Percentiles rank a stretch among this genome's conserved stretches.
These are phyloP conservation scores for Dictyostelium intermedium DNA, from an alignment of 78 protist species.

Conservation along the genomic window DNA sequence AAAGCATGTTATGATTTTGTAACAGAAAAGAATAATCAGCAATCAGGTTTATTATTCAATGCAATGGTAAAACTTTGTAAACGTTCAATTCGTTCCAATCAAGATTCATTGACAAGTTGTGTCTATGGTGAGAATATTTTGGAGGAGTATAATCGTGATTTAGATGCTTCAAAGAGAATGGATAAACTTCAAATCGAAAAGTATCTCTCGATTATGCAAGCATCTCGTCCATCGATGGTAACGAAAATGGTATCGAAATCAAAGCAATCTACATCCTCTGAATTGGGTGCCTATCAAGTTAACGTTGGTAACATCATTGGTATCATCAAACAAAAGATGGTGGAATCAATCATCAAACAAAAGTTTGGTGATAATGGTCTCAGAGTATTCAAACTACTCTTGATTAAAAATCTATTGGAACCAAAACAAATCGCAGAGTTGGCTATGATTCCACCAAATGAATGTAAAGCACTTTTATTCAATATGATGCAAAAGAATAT, in stretches of 20 bases:
- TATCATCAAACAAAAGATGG: slow-evolving; percentile 55
- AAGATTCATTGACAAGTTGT: background rate
- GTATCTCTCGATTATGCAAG: slow-evolving; percentile 47
- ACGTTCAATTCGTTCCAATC: slow-evolving; percentile 28
- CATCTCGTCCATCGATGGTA: slow-evolving; percentile 55
- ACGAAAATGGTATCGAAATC: slow-evolving; percentile 38
- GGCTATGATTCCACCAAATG: slow-evolving; percentile 66
- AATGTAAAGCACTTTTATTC: slow-evolving; percentile 18
- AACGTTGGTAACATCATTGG: slow-evolving; percentile 36
- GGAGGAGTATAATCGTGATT: slow-evolving; percentile 4
- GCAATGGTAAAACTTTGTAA: slow-evolving; percentile 52
- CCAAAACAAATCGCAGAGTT: slow-evolving; percentile 65
- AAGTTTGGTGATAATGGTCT: slow-evolving; percentile 44
- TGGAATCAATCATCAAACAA: slow-evolving; percentile 67
- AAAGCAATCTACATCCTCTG: background rate
- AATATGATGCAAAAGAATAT: slow-evolving; percentile 52
- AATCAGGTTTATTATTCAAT: slow-evolving; percentile 17
- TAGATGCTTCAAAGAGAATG: background rate
- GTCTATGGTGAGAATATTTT: slow-evolving; percentile 33
- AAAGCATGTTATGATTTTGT: slow-evolving; percentile 67
- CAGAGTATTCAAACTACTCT: slow-evolving; percentile 46
- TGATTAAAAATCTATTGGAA: slow-evolving; percentile 62
- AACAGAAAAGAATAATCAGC: background rate
- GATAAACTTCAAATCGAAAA: slow-evolving; percentile 14
- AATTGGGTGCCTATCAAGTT: slow-evolving; percentile 46